Percentiles rank a stretch among this genome's conserved stretches.
phyloP scores from a whole-genome alignment of 1,284 basidiomycete genomes.

The Ustilago hordei region DNA sequence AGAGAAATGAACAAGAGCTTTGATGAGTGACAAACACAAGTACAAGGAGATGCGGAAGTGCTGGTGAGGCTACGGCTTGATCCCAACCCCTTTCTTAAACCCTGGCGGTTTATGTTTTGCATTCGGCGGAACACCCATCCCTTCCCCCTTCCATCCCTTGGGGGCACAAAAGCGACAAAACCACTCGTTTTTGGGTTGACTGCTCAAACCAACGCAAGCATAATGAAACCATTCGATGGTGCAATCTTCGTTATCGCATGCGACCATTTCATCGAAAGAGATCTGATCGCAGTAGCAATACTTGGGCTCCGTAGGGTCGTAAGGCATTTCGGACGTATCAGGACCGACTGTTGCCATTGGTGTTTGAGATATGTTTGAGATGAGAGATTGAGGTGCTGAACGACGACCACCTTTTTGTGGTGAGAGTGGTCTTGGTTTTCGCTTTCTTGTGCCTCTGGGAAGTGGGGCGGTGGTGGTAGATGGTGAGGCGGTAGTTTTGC shows the following conservation, averaged over 20 bases:
- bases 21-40: constrained; percentile 1
- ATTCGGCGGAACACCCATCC: constrained; percentile 43
- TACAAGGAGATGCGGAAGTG: neutral
- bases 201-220: constrained; percentile 59
- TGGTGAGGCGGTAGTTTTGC: neutral
- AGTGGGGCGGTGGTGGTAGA: constrained; percentile 1
- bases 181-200: constrained; percentile 60
- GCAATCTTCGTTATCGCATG: constrained; percentile 72
- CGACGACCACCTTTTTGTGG: constrained; percentile 40
- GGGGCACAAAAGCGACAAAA: constrained; percentile 68
- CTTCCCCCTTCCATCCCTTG: constrained; percentile 56
- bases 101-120: constrained; percentile 33
- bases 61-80: constrained; percentile 12
- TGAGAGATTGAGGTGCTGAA: constrained; percentile 18
- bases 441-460: constrained; percentile 16
- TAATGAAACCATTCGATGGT: constrained; percentile 71
- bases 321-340: constrained; percentile 54
- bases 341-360: constrained; percentile 15
- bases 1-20: neutral
- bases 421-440: constrained; percentile 37
- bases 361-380: constrained; percentile 20
- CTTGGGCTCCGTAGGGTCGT: constrained; percentile 71
- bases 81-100: constrained; percentile 30
- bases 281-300: constrained; percentile 73
- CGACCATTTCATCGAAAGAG: constrained; percentile 71